phyloP scores from a whole-genome alignment of 2,329 filamentous ascomycete genomes.

The Alternaria hordeiaustralica region DNA sequence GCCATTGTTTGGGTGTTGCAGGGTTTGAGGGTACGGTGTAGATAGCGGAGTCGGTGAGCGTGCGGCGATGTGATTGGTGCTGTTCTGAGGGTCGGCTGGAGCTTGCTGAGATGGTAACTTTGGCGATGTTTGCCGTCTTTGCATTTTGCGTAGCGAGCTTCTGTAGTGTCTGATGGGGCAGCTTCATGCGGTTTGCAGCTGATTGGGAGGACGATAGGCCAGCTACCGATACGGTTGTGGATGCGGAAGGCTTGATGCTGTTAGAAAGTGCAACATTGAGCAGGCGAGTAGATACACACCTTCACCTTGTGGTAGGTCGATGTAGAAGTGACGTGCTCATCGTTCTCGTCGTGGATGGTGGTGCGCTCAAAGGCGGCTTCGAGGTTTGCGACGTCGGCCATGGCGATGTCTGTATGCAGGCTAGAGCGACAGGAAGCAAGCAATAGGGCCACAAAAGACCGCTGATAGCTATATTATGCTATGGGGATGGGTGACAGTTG shows the following conservation, averaged over 20 bases:
- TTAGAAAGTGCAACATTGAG: conserved; percentile 20
- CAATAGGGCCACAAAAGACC: conserved; percentile 7
- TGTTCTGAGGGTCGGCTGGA: conserved; percentile 53
- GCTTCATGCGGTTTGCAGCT: conserved; percentile 70
- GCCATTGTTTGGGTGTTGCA: conserved; percentile 64
- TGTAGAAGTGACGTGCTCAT: conserved; percentile 60
- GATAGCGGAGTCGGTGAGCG: conserved; percentile 57
- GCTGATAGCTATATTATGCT: conserved; percentile 13
- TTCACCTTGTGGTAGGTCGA: conserved; percentile 75
- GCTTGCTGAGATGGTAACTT: conserved; percentile 69
- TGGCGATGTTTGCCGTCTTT: conserved; percentile 59
- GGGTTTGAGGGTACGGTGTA: conserved; percentile 41
- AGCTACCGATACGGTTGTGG: conserved; percentile 55
- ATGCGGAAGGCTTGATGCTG: conserved; percentile 53
- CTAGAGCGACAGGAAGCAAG: conserved; percentile 13
- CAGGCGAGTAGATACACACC: conserved; percentile 57
- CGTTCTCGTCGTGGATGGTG: conserved; percentile 88
- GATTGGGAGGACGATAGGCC: conserved; percentile 54
- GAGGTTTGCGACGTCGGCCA: conserved; percentile 70
- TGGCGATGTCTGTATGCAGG: conserved; percentile 9
- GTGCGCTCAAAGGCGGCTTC: conserved; percentile 90
- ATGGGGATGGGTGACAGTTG: conserved; percentile 15
- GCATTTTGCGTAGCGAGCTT: conserved; percentile 83
- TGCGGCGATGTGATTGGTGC: conserved; percentile 48
- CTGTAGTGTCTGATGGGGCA: conserved; percentile 77